Evolutionary conservation across 805 yeast genomes (phyloP).

Genomic region (Henningerozyma blattae): DNA sequence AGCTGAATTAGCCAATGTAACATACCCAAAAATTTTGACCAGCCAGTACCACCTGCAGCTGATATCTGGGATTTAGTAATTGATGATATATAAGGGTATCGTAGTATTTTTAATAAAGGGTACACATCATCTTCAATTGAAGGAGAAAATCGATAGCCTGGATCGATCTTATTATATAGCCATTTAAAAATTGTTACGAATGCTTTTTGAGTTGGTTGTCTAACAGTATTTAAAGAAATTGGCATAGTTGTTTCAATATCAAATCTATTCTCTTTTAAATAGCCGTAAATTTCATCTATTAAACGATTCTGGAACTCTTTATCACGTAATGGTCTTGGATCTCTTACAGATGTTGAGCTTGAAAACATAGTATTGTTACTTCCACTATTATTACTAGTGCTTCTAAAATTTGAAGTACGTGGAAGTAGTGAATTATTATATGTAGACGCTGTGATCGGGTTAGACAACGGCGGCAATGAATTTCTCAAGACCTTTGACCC

Average conservation of each 20-base stretch:
- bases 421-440: too few species aligned
- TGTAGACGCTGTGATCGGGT: too few species aligned
- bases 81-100: slow-evolving; percentile 71
- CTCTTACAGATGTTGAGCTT: slow-evolving; percentile 27
- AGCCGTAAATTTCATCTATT: slow-evolving; percentile 58
- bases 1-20: slow-evolving; percentile 68
- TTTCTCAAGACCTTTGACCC: too few species aligned
- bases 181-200: slow-evolving; percentile 71
- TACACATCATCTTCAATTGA: slow-evolving; percentile 69
- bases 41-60: slow-evolving; percentile 83
- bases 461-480: too few species aligned
- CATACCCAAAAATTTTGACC: slow-evolving; percentile 78
- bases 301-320: slow-evolving; percentile 50
- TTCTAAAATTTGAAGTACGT: too few species aligned
- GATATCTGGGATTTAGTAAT: slow-evolving; percentile 77
- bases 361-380: too few species aligned
- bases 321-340: slow-evolving; percentile 73
- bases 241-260: slow-evolving; percentile 67
- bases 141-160: slow-evolving; percentile 56
- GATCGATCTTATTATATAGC: slow-evolving; percentile 67
- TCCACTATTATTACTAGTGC: too few species aligned
- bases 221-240: slow-evolving; percentile 49
- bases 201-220: slow-evolving; percentile 78
- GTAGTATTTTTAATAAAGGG: slow-evolving; percentile 46
- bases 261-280: slow-evolving; percentile 49